Percentiles rank a stretch among this genome's conserved stretches.
Evolutionary conservation across 208 protist genomes (phyloP).

Genomic region (Borovskyia barvae): DNA sequence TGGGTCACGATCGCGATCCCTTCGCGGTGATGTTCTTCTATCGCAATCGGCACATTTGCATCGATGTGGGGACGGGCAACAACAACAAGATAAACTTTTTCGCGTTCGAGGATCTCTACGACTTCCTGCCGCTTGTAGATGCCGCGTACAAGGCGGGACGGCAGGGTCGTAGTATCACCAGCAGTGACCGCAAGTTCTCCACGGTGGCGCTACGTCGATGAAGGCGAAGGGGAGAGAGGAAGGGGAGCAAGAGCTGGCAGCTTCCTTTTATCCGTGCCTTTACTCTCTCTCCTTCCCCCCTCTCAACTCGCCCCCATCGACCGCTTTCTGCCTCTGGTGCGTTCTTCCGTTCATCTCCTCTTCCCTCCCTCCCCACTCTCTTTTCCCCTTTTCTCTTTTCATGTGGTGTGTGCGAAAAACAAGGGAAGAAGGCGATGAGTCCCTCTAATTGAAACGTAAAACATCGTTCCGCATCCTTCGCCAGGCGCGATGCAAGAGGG

Average conservation of each 20-base stretch:
- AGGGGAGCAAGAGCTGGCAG: no score
- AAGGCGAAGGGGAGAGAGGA: no score
- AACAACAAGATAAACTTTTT: conserved; percentile 99
- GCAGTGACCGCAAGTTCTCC: conserved; percentile 97
- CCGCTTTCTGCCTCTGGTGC: not conserved
- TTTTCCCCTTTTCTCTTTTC: not conserved
- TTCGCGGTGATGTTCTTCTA: conserved; percentile 99
- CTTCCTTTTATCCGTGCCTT: not conserved
- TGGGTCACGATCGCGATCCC: conserved; percentile 95
- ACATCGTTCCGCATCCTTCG: no score
- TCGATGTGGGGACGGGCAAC: conserved; percentile 99
- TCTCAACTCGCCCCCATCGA: no score
- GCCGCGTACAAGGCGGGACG: conserved; percentile 95
- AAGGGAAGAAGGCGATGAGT: no score
- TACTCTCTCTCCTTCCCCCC: not conserved
- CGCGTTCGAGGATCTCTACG: conserved; percentile 93
- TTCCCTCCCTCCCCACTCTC: not conserved
- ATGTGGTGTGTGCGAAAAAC: no score
- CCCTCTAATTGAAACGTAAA: no score
- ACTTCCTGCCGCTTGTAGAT: conserved; percentile 98
- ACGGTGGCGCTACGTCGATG: conserved; percentile 59
- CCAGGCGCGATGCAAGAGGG: no score
- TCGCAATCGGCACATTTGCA: conserved; percentile 99
- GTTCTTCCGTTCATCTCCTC: not conserved
- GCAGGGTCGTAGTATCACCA: conserved; percentile 95